A percentile compares a stretch with the other conserved stretches of the same genome.
These are phyloP conservation scores for Candida cerambycidarum DNA, from an alignment of 805 yeast species.

Conservation along the genomic window DNA sequence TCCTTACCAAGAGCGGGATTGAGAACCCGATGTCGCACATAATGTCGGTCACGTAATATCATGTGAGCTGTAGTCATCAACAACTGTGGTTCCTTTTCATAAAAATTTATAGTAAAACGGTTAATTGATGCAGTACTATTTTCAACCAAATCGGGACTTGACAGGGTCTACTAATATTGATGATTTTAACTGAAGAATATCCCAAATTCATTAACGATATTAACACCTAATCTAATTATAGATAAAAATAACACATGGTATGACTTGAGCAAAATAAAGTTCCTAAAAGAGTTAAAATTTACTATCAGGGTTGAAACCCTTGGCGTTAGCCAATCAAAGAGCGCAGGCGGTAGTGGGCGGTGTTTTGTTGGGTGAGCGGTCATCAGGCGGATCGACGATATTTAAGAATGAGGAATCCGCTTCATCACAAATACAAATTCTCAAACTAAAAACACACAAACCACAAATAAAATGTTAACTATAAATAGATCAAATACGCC, in stretches of 20 bases:
- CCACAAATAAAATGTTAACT: constrained; percentile 1
- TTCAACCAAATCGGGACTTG: constrained; percentile 4
- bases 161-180: background rate
- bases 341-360: constrained; percentile 6
- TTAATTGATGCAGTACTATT: background rate
- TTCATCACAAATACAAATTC: constrained; percentile 5
- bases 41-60: constrained; percentile 3
- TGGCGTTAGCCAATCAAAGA: background rate
- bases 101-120: background rate
- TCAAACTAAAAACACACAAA: background rate
- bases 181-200: too few relatives aligned
- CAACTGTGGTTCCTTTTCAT: constrained; percentile 1
- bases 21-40: background rate
- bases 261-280: background rate
- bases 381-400: background rate
- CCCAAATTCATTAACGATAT: too few relatives aligned
- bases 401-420: constrained; percentile 1
- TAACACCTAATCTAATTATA: too few relatives aligned
- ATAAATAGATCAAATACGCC: constrained; percentile 3
- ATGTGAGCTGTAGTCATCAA: background rate
- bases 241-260: background rate
- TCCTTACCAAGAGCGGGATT: background rate
- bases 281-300: constrained; percentile 1
- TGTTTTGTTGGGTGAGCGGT: constrained; percentile 1
- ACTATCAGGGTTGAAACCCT: constrained; percentile 2